Evolutionary conservation across 164 flowering plant genomes (phyloP).

Genomic region (Euptelea pleiosperma): DNA sequence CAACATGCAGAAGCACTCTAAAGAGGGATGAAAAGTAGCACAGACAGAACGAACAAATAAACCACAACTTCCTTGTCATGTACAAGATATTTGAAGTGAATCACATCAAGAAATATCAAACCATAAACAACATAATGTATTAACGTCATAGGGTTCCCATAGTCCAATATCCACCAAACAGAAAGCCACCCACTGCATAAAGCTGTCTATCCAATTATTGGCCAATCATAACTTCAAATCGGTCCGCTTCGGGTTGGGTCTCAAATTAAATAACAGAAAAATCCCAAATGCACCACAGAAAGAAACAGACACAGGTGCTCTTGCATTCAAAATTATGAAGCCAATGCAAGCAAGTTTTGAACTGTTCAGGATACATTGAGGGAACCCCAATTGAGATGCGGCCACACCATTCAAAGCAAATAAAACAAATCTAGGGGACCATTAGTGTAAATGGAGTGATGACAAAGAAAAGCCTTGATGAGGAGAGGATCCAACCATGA

Average conservation of each 20-base stretch:
- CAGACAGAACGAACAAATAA: neutral
- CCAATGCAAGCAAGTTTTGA: conserved; percentile 2
- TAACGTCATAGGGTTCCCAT: no score
- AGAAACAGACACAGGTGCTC: neutral
- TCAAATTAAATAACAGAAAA: neutral
- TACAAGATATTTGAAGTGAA: neutral
- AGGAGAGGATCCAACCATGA: neutral
- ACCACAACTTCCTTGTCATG: neutral
- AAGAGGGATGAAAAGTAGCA: neutral
- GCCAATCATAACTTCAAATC: neutral
- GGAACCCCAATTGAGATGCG: no score
- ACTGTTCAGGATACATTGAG: neutral
- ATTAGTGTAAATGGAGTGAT: neutral
- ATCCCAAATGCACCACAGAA: neutral
- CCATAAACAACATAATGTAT: no score
- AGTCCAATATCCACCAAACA: no score
- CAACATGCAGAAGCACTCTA: conserved; percentile 2
- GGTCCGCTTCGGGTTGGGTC: no score
- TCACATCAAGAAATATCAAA: neutral
- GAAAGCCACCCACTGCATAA: no score
- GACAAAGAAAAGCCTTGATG: neutral
- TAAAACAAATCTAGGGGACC: neutral
- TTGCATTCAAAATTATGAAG: neutral
- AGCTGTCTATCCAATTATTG: neutral
- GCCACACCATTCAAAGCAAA: neutral